A percentile compares a stretch with the other conserved stretches of the same genome.
Evolutionary conservation across 2,329 filamentous ascomycete genomes (phyloP).

Genomic region (Trichoderma atrobrunneum): DNA sequence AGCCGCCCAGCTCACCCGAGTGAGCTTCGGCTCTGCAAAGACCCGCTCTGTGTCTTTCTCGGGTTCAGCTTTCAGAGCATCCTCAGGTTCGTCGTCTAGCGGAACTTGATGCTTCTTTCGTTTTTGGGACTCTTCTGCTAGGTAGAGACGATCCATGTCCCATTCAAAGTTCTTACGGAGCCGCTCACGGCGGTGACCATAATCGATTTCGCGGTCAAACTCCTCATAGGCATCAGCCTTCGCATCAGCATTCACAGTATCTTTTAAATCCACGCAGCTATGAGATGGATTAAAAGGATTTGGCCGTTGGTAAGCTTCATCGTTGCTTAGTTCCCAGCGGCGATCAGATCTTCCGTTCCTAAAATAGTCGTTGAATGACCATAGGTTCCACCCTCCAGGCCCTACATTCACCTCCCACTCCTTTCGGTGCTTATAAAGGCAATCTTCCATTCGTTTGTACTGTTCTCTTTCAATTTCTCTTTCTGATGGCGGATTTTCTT

Average conservation of each 20-base stretch:
- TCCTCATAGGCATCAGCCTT: neutral
- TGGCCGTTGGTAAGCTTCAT: neutral
- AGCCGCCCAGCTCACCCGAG: neutral
- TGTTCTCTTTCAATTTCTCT: neutral
- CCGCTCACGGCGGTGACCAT: conserved; percentile 8
- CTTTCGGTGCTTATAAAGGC: conserved; percentile 2
- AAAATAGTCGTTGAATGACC: neutral
- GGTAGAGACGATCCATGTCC: conserved; percentile 21
- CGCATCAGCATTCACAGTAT: neutral
- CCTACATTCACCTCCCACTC: neutral
- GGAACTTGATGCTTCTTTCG: neutral
- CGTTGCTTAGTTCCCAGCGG: neutral
- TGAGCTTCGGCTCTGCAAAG: neutral
- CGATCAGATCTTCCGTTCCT: neutral
- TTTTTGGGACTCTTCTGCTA: neutral
- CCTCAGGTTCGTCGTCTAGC: neutral
- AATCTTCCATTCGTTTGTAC: conserved; percentile 3
- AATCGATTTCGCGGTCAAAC: conserved; percentile 11
- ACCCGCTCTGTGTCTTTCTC: neutral
- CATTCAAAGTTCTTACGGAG: conserved; percentile 20
- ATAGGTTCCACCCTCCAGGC: neutral
- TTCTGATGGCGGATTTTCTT: neutral
- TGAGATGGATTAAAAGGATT: neutral
- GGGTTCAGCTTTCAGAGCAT: neutral
- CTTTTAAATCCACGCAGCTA: neutral